A percentile compares a stretch with the other conserved stretches of the same genome.
Conservation (phyloP, 1,284 basidiomycete species). For the Moesziomyces parantarcticus region DNA sequence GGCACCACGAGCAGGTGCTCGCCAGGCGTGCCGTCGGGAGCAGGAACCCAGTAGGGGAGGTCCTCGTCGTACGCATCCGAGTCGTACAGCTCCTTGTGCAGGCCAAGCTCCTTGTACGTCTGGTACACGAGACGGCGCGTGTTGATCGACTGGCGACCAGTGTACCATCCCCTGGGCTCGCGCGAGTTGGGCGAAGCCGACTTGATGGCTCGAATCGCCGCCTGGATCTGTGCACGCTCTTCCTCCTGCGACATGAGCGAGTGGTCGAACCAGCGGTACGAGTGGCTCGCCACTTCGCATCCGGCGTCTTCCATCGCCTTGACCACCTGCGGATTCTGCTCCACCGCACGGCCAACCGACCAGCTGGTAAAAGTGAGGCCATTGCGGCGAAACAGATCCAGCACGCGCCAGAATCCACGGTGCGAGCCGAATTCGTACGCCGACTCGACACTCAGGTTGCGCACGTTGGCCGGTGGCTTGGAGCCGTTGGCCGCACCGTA, state of each 20-base stretch:
- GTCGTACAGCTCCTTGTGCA: slow-evolving; percentile 61
- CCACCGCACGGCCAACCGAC: slow-evolving; percentile 68
- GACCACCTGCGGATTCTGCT: slow-evolving; percentile 66
- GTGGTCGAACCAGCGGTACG: slow-evolving; percentile 68
- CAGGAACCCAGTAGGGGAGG: slow-evolving; percentile 69
- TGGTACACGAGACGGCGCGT: slow-evolving; percentile 65
- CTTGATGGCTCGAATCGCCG: slow-evolving; percentile 66
- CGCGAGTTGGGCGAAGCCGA: slow-evolving; percentile 52
- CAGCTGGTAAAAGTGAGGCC: slow-evolving; percentile 65
- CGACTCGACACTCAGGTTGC: slow-evolving; percentile 68
- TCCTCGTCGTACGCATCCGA: slow-evolving; percentile 68
- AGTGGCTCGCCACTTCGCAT: slow-evolving; percentile 68
- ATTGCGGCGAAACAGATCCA: slow-evolving; percentile 67
- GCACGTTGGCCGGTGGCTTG: slow-evolving; percentile 42
- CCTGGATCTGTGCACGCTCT: slow-evolving; percentile 64
- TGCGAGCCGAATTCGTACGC: slow-evolving; percentile 69
- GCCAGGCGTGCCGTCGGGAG: slow-evolving; percentile 48
- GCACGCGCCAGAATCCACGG: slow-evolving; percentile 68
- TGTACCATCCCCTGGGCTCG: slow-evolving; percentile 69
- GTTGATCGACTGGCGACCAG: slow-evolving; percentile 65
- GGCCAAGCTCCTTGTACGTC: slow-evolving; percentile 54
- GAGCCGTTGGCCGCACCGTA: slow-evolving; percentile 57
- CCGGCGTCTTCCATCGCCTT: slow-evolving; percentile 63
- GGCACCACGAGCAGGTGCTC: slow-evolving; percentile 68
- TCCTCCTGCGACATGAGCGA: slow-evolving; percentile 59